Conservation (phyloP, 176 grass and related monocot species). For the Cymbopogon citratus region DNA sequence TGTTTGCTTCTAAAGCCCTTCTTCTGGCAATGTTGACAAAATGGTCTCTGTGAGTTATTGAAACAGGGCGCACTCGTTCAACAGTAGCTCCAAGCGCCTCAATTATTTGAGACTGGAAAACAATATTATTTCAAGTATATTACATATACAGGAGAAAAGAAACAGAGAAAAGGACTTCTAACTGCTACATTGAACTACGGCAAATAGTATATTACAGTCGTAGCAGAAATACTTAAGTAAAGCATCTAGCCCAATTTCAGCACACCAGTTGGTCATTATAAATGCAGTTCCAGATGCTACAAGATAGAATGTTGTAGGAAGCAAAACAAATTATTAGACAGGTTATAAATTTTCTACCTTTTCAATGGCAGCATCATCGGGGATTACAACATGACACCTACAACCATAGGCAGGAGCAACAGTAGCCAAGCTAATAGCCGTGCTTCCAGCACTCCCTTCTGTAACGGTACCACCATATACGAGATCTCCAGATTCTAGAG, state of each 20-base stretch:
- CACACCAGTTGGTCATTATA: neutral
- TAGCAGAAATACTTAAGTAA: conserved; percentile 19
- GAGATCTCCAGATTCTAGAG: conserved; percentile 68
- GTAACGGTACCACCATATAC: conserved; percentile 66
- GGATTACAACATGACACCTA: conserved; percentile 87
- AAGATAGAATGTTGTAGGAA: neutral
- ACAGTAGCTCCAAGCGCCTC: conserved; percentile 87
- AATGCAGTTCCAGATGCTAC: neutral
- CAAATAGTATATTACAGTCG: neutral
- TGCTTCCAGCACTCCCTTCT: conserved; percentile 94
- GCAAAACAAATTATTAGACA: neutral
- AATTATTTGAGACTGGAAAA: conserved; percentile 87
- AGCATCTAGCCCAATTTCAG: conserved; percentile 13
- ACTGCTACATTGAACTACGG: neutral
- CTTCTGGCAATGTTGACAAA: conserved; percentile 95
- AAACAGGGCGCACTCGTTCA: conserved; percentile 88
- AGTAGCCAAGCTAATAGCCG: conserved; percentile 92
- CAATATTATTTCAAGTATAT: neutral
- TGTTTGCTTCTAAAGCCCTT: conserved; percentile 73
- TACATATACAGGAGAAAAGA: conserved; percentile 14
- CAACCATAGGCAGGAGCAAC: conserved; percentile 86
- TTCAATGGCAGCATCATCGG: conserved; percentile 90
- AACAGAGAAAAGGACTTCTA: neutral
- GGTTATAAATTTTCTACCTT: conserved; percentile 49
- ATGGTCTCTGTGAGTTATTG: conserved; percentile 82